Conservation (phyloP, 805 yeast species). For the Schwanniomyces yamadae region DNA sequence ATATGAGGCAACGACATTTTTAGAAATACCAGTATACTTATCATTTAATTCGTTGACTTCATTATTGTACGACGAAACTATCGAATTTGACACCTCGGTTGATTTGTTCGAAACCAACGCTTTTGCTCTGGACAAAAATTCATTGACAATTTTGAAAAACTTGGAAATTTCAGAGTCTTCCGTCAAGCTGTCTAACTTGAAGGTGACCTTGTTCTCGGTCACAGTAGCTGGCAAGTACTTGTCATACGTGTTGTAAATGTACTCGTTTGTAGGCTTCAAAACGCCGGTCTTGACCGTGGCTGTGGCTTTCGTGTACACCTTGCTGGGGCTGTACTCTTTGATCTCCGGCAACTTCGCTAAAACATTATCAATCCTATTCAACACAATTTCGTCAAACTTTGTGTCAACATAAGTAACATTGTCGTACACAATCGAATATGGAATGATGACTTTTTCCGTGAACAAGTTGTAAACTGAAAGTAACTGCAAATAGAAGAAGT, state of each 20-base stretch:
- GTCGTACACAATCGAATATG: constrained; percentile 17
- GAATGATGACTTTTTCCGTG: constrained; percentile 21
- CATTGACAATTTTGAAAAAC: constrained; percentile 18
- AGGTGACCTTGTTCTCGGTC: constrained; percentile 26
- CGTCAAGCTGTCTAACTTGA: constrained; percentile 18
- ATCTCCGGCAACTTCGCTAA: constrained; percentile 11
- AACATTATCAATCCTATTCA: constrained; percentile 20
- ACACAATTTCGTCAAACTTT: constrained; percentile 22
- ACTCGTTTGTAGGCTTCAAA: constrained; percentile 14
- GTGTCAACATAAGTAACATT: constrained; percentile 21
- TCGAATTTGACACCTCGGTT: constrained; percentile 25
- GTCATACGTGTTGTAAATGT: constrained; percentile 17
- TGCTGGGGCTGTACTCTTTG: constrained; percentile 9
- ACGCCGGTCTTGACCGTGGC: constrained; percentile 6
- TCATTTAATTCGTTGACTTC: constrained; percentile 24
- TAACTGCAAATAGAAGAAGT: constrained; percentile 22
- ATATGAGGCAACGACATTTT: constrained; percentile 31
- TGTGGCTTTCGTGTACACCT: constrained; percentile 9
- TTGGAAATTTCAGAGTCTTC: constrained; percentile 17
- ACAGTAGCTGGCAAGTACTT: constrained; percentile 25
- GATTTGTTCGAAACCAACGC: constrained; percentile 27
- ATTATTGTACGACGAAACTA: constrained; percentile 33
- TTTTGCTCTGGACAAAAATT: constrained; percentile 19
- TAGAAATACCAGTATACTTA: constrained; percentile 15
- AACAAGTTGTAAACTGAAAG: constrained; percentile 20